Evolutionary conservation across 441 rosid genomes (phyloP).

Genomic region (Raphanus hybrid): DNA sequence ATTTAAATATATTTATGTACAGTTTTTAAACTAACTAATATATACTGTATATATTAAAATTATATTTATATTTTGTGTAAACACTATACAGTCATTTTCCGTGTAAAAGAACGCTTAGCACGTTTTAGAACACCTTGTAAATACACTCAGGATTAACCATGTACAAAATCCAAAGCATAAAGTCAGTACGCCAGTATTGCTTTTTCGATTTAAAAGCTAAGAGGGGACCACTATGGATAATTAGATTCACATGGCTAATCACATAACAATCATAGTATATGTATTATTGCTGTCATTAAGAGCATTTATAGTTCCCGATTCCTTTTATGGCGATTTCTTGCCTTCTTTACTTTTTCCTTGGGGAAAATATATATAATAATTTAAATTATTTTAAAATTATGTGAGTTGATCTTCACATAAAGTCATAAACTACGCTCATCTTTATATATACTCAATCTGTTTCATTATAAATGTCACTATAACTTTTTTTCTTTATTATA

Average conservation of each 20-base stretch:
- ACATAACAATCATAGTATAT: constrained; percentile 28
- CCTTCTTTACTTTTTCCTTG: background rate
- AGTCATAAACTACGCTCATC: background rate
- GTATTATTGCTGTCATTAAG: constrained; percentile 29
- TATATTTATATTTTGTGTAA: too few species aligned
- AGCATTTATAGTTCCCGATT: constrained; percentile 30
- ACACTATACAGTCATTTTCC: too few species aligned
- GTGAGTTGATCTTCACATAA: background rate
- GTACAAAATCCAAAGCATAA: background rate
- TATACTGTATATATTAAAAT: too few species aligned
- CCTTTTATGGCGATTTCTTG: constrained; percentile 10
- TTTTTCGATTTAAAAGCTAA: background rate
- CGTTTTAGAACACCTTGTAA: too few species aligned
- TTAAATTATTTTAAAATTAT: too few species aligned
- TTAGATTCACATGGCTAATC: constrained; percentile 18
- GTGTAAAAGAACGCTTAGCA: too few species aligned
- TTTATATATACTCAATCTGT: too few species aligned
- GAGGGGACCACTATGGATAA: constrained; percentile 34
- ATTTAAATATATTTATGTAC: too few species aligned
- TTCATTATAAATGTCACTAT: too few species aligned
- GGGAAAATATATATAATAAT: background rate
- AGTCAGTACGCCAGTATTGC: background rate
- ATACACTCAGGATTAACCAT: background rate
- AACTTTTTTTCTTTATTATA: too few species aligned
- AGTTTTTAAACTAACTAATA: too few species aligned